Percentiles rank a stretch among this genome's conserved stretches.
These are phyloP conservation scores for Sorghum bicolor DNA, from an alignment of 176 grass and related monocot species.

Conservation along the genomic window DNA sequence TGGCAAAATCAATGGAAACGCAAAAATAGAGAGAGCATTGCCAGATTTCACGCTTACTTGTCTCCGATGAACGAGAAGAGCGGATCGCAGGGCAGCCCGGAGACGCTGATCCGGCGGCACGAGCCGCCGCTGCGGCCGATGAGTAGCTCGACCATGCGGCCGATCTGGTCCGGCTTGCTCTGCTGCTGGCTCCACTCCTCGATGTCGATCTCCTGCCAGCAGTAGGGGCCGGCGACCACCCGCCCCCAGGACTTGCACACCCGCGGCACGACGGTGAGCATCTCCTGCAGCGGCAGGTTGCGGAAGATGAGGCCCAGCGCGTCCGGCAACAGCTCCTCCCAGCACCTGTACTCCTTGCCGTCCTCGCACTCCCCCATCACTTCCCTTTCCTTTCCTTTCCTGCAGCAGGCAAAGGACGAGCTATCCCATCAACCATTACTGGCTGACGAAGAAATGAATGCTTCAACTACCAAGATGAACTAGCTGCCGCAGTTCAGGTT, in stretches of 20 bases:
- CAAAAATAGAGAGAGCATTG: background rate
- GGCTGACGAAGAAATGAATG: background rate
- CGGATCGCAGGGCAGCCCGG: constrained; percentile 62
- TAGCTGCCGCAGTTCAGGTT: background rate
- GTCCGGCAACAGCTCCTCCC: constrained; percentile 92
- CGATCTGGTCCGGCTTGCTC: constrained; percentile 66
- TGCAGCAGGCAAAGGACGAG: constrained; percentile 1
- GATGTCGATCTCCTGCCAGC: constrained; percentile 95
- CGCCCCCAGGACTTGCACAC: constrained; percentile 86
- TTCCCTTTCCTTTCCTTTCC: background rate
- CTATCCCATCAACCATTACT: background rate
- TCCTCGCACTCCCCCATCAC: constrained; percentile 58
- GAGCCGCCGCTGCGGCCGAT: constrained; percentile 64
- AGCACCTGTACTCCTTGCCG: constrained; percentile 55
- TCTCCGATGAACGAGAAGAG: constrained; percentile 81
- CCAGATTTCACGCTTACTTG: constrained; percentile 55
- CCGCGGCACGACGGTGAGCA: constrained; percentile 76
- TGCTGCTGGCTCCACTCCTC: constrained; percentile 96
- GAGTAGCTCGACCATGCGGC: constrained; percentile 85
- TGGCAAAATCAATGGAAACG: background rate
- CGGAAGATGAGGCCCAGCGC: constrained; percentile 87
- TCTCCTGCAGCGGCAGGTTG: constrained; percentile 80
- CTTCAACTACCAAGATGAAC: constrained; percentile 32
- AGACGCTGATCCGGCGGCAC: constrained; percentile 73
- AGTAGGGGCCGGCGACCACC: constrained; percentile 78